Evolutionary conservation across 148 eudicot genomes (phyloP), one percentile per base, ranked within the genome.

Genomic region (Chenopodium suecicum): DNA sequence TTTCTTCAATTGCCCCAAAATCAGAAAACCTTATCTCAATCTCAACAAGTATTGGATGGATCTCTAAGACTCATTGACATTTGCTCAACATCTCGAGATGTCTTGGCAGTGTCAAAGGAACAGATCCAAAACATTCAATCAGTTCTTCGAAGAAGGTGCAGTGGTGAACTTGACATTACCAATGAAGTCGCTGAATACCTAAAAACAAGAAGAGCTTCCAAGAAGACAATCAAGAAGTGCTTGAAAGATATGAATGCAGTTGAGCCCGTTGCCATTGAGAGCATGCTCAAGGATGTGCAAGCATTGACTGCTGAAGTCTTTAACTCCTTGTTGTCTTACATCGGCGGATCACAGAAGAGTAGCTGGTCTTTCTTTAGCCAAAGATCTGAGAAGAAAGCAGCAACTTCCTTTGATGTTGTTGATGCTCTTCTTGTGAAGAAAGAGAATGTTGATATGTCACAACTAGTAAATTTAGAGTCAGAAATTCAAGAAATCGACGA

Each of bases 41-140:
- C 65, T 44, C 84, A 74, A 46, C 72, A 41, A 25, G 20, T 81
- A 17, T 82, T 88, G 56, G 89, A 86, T 48, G 85, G 88, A 25
- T 84, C 86, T 67, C 44, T 85, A n/a, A 72, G 47, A 64, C 77
- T 90, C 7, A 68, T 90, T 12, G 90, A 90, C 77, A n/a, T 73
- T 7, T 87, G 90, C 58, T 63, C 78, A 14, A 64, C 81, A 2
- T 50, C 84, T 1, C 81, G 79, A 79, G 87, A 89, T 75, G 76
- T 78, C 17, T 58, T 81, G 54, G 65, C 69, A 13, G 76, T 82
- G 44, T 78, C 83, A 10, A 85, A 78, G 41, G 80, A 87, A 52
- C 74, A 27, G 1, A 52, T 83, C 5, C 84, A 87, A 74, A 48
- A 78, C 27, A 83, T 87, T 22, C 85, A 87, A 56, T 89, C 91